These are phyloP conservation scores for Talaromyces piceae DNA, from an alignment of 2,329 filamentous ascomycete genomes.

Conservation along the genomic window DNA sequence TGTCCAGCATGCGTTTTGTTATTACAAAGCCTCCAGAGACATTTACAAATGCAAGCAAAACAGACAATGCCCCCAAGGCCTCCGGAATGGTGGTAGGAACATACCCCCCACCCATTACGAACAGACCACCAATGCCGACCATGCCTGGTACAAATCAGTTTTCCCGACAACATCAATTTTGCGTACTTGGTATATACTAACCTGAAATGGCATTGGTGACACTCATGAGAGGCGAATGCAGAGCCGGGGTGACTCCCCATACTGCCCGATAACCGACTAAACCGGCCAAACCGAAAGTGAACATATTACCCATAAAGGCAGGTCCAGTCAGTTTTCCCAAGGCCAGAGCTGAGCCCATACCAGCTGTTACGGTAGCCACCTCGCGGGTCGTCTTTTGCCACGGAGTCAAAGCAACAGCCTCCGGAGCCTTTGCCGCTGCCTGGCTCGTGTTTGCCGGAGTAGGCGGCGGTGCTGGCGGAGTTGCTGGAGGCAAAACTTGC, in stretches of 20 bases:
- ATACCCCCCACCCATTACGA: conserved; percentile 78
- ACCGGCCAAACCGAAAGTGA: conserved; percentile 76
- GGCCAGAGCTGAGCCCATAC: conserved; percentile 67
- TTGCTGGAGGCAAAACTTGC: conserved; percentile 66
- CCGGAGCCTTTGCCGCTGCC: conserved; percentile 45
- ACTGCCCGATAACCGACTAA: conserved; percentile 83
- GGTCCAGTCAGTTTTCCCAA: conserved; percentile 76
- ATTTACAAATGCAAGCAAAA: conserved; percentile 80
- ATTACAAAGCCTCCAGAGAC: conserved; percentile 85
- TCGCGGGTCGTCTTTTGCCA: conserved; percentile 74
- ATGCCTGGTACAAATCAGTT: conserved; percentile 45
- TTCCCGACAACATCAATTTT: conserved; percentile 13
- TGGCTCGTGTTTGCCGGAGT: conserved; percentile 43
- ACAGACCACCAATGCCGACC: conserved; percentile 82
- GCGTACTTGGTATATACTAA: conserved; percentile 12
- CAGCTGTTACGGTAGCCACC: conserved; percentile 65
- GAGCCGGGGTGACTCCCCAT: conserved; percentile 75
- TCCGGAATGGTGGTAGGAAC: conserved; percentile 73
- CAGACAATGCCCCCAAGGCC: conserved; percentile 67
- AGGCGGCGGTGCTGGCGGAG: conserved; percentile 57
- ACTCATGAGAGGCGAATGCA: conserved; percentile 86
- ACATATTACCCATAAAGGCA: conserved; percentile 79
- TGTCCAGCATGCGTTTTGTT: conserved; percentile 88
- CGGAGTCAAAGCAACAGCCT: conserved; percentile 63
- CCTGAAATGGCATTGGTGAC: conserved; percentile 89